Conservation (phyloP, 805 yeast species). For the Wickerhamiella nectarea region DNA sequence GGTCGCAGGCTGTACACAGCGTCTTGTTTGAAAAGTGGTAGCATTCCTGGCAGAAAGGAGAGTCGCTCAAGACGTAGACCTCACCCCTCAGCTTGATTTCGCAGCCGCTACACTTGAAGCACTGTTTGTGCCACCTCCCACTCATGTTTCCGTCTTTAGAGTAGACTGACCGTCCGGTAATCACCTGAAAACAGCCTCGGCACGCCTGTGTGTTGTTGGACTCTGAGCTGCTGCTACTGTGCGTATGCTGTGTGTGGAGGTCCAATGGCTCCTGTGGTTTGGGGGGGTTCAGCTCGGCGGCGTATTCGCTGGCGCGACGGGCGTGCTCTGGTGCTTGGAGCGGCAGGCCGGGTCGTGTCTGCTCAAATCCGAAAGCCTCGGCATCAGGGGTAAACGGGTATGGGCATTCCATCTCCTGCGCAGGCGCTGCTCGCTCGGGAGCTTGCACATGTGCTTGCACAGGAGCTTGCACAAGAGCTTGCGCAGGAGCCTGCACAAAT, state of each 20-base stretch:
- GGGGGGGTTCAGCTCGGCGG: too few species aligned
- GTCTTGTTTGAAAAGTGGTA: slow-evolving; percentile 65
- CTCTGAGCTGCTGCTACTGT: slow-evolving; percentile 1
- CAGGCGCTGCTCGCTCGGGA: too few species aligned
- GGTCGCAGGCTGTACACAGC: slow-evolving; percentile 52
- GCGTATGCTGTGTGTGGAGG: not conserved
- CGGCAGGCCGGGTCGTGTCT: too few species aligned
- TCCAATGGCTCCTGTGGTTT: too few species aligned
- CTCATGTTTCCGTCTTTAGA: slow-evolving; percentile 51
- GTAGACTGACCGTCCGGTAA: slow-evolving; percentile 54
- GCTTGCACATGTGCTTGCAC: too few species aligned
- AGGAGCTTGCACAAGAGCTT: too few species aligned
- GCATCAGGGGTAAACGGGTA: not conserved
- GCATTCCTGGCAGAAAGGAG: slow-evolving; percentile 71
- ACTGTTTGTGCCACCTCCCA: slow-evolving; percentile 88
- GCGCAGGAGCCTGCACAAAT: too few species aligned
- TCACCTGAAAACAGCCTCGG: slow-evolving; percentile 49
- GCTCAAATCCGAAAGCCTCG: not conserved
- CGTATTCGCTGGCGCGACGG: not conserved
- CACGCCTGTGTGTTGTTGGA: slow-evolving; percentile 30
- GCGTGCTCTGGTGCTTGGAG: not conserved
- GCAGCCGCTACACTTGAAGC: slow-evolving; percentile 69
- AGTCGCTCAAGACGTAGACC: slow-evolving; percentile 58
- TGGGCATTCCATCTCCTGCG: not conserved
- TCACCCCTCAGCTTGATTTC: slow-evolving; percentile 23